Evolutionary conservation across 2,329 filamentous ascomycete genomes (phyloP).

Genomic region (Fusarium sp.): DNA sequence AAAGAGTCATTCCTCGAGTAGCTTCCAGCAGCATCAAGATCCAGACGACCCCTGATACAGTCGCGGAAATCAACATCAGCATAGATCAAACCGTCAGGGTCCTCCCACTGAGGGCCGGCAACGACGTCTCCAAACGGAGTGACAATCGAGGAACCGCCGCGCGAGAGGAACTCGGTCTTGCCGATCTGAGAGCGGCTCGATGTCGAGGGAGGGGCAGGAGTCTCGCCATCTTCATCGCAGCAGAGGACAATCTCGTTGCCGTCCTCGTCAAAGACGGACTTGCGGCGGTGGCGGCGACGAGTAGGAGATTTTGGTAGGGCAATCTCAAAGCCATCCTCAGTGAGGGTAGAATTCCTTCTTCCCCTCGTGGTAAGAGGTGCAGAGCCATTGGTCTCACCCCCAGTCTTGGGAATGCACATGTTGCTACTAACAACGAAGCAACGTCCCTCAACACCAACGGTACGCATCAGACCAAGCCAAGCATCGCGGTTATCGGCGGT

Average conservation of each 20-base stretch:
- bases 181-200: conserved; percentile 4
- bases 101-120: conserved; percentile 86
- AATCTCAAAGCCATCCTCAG: conserved; percentile 60
- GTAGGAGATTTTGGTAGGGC: conserved; percentile 50
- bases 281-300: conserved; percentile 44
- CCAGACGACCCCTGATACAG: conserved; percentile 82
- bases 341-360: conserved; percentile 52
- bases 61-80: conserved; percentile 88
- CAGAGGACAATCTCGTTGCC: conserved; percentile 65
- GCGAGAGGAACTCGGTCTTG: conserved; percentile 65
- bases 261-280: conserved; percentile 63
- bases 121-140: conserved; percentile 83
- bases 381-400: conserved; percentile 1
- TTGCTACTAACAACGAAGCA: conserved; percentile 89
- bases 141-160: conserved; percentile 86
- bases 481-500: conserved; percentile 87
- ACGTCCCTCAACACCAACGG: conserved; percentile 82
- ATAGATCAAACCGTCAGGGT: conserved; percentile 72
- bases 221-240: conserved; percentile 42
- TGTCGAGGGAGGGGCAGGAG: conserved; percentile 1
- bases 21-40: conserved; percentile 85
- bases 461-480: conserved; percentile 86
- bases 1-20: conserved; percentile 81
- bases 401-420: conserved; percentile 71
- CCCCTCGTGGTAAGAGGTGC: not conserved